Base-by-base conservation (phyloP, 2,329 filamentous ascomycete species). In the Chaetomium sp. region DNA sequence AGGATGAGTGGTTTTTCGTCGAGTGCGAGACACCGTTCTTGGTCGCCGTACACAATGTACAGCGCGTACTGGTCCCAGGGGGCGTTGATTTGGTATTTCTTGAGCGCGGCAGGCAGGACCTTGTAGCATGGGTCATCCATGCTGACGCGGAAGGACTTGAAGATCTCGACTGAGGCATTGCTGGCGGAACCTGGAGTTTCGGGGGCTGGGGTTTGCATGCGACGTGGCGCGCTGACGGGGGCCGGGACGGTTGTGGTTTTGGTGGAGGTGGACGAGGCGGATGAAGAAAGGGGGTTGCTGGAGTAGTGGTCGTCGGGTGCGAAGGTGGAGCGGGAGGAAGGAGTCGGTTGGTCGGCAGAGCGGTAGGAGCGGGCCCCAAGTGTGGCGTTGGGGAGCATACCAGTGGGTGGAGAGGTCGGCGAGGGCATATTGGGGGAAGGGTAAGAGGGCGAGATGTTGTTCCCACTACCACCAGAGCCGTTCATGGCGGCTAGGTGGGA, bases 121-220 rank as follows among this genome's bases (percentile, higher is more conserved):
- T 96, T 96, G 76, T 96, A 88, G 74, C 94, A 99, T 2, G 94
- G 94, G 67, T 99, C 94, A 64, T 99, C 94, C 81, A 97, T 95
- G 69, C 89, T 94, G 59, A 99, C 94, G 41, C 92, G 86, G 80
- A 99, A 99, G 1, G 89, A 95, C 71, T 99, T 99, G 84, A 97
- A 97, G 57, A 99, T 96, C 71, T 99, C 94, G 57, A 96, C 91
- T 1, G 82, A 83, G 10, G 79, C 75, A 57, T 79, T 79, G 65
- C 75, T 77, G 33, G 38, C 37, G 5, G 75, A 71, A 56, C 75
- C 78, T 0, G 82, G 80, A 1, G 82, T 84, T 60, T 86, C 82
- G 19, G 81, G 80, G 2, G 79, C 80, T 0, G 82, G 82, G 1
- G 82, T 85, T 67, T 83, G 81, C 61, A 79, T 77, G 47, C 83